A percentile compares a stretch with the other conserved stretches of the same genome.
Evolutionary conservation across 2,329 filamentous ascomycete species (phyloP).

Genomic region (Paracoccidioides brasiliensis): DNA sequence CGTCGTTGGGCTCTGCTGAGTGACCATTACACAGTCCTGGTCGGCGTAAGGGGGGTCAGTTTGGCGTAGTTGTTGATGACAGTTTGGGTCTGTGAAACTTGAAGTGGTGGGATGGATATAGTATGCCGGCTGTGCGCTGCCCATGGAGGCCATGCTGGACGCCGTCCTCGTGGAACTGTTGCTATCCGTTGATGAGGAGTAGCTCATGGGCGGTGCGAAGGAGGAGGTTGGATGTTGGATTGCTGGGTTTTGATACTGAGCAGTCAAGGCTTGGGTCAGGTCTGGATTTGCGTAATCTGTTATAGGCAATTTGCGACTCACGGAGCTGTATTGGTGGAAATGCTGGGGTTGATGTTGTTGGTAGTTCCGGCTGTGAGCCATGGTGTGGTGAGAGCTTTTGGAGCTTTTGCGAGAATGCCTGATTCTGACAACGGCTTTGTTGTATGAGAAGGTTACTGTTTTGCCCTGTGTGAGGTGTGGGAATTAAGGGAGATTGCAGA

Average conservation of each 20-base stretch:
- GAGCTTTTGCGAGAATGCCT: background rate
- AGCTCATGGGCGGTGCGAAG: constrained; percentile 11
- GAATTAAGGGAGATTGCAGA: background rate
- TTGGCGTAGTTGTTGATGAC: background rate
- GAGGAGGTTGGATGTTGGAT: constrained; percentile 3
- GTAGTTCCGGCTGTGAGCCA: constrained; percentile 1
- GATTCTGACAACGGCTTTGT: background rate
- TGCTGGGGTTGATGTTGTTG: background rate
- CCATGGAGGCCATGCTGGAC: constrained; percentile 8
- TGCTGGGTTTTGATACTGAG: background rate
- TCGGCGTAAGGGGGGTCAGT: background rate
- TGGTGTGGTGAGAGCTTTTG: background rate
- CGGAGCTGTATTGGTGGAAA: background rate
- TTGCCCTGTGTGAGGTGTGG: background rate
- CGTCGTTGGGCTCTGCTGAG: background rate
- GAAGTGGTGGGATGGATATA: background rate
- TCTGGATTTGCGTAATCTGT: background rate
- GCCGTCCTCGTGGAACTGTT: constrained; percentile 10
- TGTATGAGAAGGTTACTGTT: background rate
- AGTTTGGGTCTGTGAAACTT: constrained; percentile 1
- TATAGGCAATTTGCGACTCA: constrained; percentile 2
- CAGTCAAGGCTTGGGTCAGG: constrained; percentile 1
- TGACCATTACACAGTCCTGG: background rate
- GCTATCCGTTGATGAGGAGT: constrained; percentile 12
- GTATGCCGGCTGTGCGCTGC: background rate